A percentile compares a stretch with the other conserved stretches of the same genome.
Evolutionary conservation across 192 early-diverging fungal species (phyloP).

Genomic region (Piromyces finnis): DNA sequence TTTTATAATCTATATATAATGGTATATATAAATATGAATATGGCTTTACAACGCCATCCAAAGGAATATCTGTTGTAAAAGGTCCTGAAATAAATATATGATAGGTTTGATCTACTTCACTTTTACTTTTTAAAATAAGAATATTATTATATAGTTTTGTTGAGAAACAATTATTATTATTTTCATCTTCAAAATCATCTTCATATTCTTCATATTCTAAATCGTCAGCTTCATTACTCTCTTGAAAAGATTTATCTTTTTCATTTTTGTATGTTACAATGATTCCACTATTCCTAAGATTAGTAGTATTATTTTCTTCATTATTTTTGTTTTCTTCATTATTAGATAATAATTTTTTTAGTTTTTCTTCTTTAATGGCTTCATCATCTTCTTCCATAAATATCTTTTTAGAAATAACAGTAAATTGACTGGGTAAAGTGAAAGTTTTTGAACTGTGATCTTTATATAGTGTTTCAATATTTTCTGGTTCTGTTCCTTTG

Average conservation of each 20-base stretch:
- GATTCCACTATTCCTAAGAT: background rate
- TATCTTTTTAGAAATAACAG: background rate
- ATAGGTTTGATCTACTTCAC: background rate
- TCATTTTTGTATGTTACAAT: background rate
- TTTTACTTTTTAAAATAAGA: background rate
- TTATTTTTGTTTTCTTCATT: background rate
- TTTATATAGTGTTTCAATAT: background rate
- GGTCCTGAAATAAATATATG: background rate
- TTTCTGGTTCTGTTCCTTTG: background rate
- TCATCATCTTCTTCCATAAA: background rate
- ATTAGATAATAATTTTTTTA: background rate
- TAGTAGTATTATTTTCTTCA: background rate
- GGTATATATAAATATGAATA: background rate
- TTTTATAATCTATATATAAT: background rate
- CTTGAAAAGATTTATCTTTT: background rate
- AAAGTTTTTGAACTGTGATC: background rate
- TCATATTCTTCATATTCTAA: background rate
- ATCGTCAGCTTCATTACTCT: background rate
- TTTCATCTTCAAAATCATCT: background rate
- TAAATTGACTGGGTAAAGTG: background rate
- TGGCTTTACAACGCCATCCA: background rate
- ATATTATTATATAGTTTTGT: background rate
- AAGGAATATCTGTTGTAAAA: background rate
- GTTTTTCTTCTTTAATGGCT: background rate
- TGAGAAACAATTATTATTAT: background rate